Evolutionary conservation across 1,139 yeast genomes (phyloP).

Genomic region (Debaryomycetaceae sp.): DNA sequence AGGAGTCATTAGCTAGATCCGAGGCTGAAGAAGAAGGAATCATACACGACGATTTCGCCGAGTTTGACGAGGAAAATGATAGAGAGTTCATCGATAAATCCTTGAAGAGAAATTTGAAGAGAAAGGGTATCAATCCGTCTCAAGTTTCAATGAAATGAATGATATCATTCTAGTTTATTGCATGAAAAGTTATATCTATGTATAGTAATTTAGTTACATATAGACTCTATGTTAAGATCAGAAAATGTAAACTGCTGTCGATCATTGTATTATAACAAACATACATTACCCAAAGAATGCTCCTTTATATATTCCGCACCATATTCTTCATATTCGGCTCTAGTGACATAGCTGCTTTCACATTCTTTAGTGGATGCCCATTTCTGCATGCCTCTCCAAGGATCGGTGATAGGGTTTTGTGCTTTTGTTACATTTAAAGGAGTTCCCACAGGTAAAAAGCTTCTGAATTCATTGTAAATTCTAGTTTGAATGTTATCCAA

Average conservation of each 20-base stretch:
- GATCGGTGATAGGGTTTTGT: constrained; percentile 64
- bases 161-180: not conserved
- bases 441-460: constrained; percentile 68
- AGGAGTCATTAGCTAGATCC: constrained; percentile 74
- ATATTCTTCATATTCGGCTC: constrained; percentile 76
- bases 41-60: constrained; percentile 82
- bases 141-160: constrained; percentile 14
- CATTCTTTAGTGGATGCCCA: constrained; percentile 60
- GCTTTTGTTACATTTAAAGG: constrained; percentile 64
- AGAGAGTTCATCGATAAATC: constrained; percentile 69
- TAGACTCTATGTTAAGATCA: constrained; percentile 3
- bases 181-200: not conserved
- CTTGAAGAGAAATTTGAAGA: constrained; percentile 67
- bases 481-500: constrained; percentile 68
- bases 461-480: constrained; percentile 59
- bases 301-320: constrained; percentile 90
- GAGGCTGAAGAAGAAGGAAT: constrained; percentile 80
- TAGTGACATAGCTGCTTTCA: constrained; percentile 51
- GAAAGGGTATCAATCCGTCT: constrained; percentile 77
- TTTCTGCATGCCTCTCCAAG: constrained; percentile 93
- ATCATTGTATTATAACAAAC: constrained; percentile 18
- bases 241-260: constrained; percentile 1
- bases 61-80: constrained; percentile 76
- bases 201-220: constrained; percentile 1
- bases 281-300: constrained; percentile 72